Conservation (phyloP, 2,329 filamentous ascomycete genomes). For the Talaromyces amestolkiae region DNA sequence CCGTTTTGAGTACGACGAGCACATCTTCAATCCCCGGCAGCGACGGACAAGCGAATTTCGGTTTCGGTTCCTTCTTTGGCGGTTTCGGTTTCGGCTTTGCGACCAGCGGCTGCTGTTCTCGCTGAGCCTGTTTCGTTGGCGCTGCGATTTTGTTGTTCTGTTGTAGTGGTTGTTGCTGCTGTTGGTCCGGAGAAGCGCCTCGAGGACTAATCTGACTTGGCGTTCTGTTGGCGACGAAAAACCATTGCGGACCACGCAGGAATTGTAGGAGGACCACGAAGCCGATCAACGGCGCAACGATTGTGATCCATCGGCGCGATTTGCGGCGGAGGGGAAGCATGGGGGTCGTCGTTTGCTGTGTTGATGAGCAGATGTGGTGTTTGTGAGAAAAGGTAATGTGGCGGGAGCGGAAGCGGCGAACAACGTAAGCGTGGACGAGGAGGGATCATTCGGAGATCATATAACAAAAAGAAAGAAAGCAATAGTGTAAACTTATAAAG, state of each 20-base stretch:
- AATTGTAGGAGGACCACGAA: conserved; percentile 56
- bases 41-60: conserved; percentile 30
- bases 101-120: conserved; percentile 7
- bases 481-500: neutral
- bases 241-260: conserved; percentile 38
- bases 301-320: conserved; percentile 37
- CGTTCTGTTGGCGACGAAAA: conserved; percentile 5
- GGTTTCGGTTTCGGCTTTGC: neutral
- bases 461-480: neutral
- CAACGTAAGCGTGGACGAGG: neutral
- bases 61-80: neutral
- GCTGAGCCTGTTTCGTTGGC: conserved; percentile 7
- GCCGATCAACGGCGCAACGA: conserved; percentile 57
- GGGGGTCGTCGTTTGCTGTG: neutral
- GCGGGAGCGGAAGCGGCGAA: conserved; percentile 9
- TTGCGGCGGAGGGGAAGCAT: conserved; percentile 47
- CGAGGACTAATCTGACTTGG: conserved; percentile 4
- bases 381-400: neutral
- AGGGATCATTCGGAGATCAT: neutral
- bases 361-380: neutral
- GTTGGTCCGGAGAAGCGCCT: conserved; percentile 49
- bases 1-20: conserved; percentile 58
- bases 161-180: conserved; percentile 33
- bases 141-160: neutral
- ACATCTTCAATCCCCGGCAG: conserved; percentile 50